Conservation (phyloP, 768 basidiomycete genomes). For the Boletus eberwhitei region DNA sequence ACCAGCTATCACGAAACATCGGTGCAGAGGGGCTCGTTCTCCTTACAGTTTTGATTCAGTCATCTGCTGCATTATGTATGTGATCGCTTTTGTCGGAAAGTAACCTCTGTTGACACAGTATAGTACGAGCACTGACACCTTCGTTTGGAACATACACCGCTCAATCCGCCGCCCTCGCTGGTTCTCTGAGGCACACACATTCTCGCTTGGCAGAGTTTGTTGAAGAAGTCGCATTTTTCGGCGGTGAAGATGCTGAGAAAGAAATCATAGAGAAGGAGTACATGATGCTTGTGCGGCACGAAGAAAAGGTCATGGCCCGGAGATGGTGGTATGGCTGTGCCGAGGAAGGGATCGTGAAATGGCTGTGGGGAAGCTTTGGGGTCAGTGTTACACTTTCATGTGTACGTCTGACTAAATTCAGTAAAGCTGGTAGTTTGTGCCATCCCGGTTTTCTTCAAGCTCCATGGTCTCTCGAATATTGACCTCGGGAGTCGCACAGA, state of each 20-base stretch:
- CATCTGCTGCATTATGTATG: constrained; percentile 78
- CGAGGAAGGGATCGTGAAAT: constrained; percentile 96
- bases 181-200: constrained; percentile 87
- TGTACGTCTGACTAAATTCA: constrained; percentile 7
- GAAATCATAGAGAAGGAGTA: constrained; percentile 88
- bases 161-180: constrained; percentile 82
- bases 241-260: constrained; percentile 88
- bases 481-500: constrained; percentile 90
- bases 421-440: constrained; percentile 79
- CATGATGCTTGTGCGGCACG: constrained; percentile 78
- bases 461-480: constrained; percentile 61
- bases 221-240: constrained; percentile 86
- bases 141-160: constrained; percentile 91
- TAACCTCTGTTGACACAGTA: not conserved
- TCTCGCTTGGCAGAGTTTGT: constrained; percentile 86
- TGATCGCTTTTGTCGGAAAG: constrained; percentile 11
- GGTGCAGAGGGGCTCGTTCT: constrained; percentile 89
- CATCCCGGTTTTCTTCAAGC: constrained; percentile 87
- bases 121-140: constrained; percentile 87
- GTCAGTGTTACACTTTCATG: constrained; percentile 42
- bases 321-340: constrained; percentile 88
- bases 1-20: constrained; percentile 89
- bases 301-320: constrained; percentile 73
- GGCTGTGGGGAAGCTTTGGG: constrained; percentile 94
- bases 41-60: constrained; percentile 81